A percentile compares a stretch with the other conserved stretches of the same genome.
Evolutionary conservation across 257 asterid species (phyloP).

Genomic region (Verbascum thapsus): DNA sequence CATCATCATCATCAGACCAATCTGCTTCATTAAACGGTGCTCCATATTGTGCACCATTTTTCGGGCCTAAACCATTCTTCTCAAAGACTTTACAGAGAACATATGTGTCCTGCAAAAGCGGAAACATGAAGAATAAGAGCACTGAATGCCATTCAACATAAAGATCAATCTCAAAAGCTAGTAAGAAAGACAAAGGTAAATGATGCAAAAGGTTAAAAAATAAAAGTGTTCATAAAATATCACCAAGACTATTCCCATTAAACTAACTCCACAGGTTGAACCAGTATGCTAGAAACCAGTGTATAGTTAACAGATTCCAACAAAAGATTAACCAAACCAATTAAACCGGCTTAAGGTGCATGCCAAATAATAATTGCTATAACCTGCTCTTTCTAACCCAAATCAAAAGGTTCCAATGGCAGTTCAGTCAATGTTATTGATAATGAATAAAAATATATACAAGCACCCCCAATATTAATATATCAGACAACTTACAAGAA

Average conservation of each 20-base stretch:
- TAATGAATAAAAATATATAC: not conserved
- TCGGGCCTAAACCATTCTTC: slow-evolving; percentile 85
- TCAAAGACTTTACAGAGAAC: slow-evolving; percentile 78
- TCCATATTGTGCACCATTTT: slow-evolving; percentile 90
- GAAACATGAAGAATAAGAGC: slow-evolving; percentile 25
- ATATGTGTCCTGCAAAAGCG: slow-evolving; percentile 56
- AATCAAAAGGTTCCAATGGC: no score
- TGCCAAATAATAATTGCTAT: no score
- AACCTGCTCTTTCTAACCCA: no score
- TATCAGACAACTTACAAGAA: not conserved
- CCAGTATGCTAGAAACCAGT: no score
- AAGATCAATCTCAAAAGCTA: not conserved
- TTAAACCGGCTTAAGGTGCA: no score
- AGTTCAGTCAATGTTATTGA: no score
- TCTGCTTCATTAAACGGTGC: slow-evolving; percentile 89
- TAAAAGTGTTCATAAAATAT: not conserved
- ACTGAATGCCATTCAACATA: not conserved
- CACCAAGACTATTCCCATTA: not conserved
- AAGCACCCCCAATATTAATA: not conserved
- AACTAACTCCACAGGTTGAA: not conserved
- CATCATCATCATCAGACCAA: slow-evolving; percentile 57
- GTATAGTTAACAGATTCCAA: no score
- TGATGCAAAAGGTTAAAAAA: not conserved
- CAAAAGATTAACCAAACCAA: no score
- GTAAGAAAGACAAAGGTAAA: not conserved